Conservation (phyloP, 352 stramenopile genomes). For the Phytopythium helicoides region DNA sequence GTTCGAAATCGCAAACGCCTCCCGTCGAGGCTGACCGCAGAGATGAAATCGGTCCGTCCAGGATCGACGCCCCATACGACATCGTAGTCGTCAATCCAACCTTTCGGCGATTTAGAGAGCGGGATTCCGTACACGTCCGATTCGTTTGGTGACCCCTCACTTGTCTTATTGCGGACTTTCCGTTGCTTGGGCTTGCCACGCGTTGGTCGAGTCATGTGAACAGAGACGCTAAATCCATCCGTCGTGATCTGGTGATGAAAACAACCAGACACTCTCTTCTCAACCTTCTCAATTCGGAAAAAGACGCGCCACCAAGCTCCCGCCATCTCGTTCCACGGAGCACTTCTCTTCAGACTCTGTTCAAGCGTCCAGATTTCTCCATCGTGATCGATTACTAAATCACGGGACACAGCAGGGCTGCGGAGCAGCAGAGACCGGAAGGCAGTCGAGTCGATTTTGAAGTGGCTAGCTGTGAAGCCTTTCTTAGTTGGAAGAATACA, state of each 20-base stretch:
- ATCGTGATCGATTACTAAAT: slow-evolving; percentile 1
- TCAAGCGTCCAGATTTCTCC: not conserved
- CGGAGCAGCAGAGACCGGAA: slow-evolving; percentile 1
- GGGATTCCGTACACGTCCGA: too few species aligned
- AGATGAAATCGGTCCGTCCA: not conserved
- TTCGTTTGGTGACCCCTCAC: too few species aligned
- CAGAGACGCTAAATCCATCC: slow-evolving; percentile 3
- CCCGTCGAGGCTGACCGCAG: not conserved
- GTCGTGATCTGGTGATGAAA: slow-evolving; percentile 11
- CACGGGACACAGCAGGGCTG: slow-evolving; percentile 5
- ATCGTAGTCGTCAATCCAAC: not conserved
- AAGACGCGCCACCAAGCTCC: slow-evolving; percentile 7
- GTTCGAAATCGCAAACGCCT: not conserved
- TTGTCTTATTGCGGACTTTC: not conserved
- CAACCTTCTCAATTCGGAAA: slow-evolving; percentile 3
- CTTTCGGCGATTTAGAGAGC: too few species aligned
- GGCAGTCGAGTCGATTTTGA: slow-evolving; percentile 6
- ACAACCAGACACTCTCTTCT: slow-evolving; percentile 1
- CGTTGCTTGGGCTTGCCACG: not conserved
- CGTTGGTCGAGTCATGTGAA: slow-evolving; percentile 9
- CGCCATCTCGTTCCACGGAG: not conserved
- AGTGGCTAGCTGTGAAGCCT: slow-evolving; percentile 3
- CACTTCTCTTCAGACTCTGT: not conserved
- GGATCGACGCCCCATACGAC: not conserved
- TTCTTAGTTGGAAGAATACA: slow-evolving; percentile 5